Evolutionary conservation across 2,329 filamentous ascomycete genomes (phyloP), one percentile per base, ranked within the genome.

Genomic region (Aspergillus intermedius): DNA sequence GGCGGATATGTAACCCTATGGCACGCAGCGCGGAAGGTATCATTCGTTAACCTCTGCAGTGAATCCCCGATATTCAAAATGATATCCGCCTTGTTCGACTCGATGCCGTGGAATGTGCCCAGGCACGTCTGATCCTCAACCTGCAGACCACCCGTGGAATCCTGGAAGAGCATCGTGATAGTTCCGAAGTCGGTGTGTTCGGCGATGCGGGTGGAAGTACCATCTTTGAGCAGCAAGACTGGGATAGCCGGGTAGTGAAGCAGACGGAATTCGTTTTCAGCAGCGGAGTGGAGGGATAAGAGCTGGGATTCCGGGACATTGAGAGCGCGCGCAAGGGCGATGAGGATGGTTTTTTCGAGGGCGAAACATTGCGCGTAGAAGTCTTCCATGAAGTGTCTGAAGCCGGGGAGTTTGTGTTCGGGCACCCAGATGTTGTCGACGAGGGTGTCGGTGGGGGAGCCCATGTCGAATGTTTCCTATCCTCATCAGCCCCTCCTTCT

Each of bases 231-330:
- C 32, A 68, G 67, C 10, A 62, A 64, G 21, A 68, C 70, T 17
- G 71, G 63, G 4, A 77, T 66, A 1, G 72, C 64, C 0, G 77
- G 77, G 52, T 81, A 84, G 59, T 84, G 81, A 6, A 83, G 66
- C 19, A 84, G 63, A 1, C 81, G 74, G 21, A 83, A 68, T 51
- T 82, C 80, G 53, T 81, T 80, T 55, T 81, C 76, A 46, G 74
- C 70, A 1, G 74, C 74, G 48, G 69, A 72, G 62, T 82, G 79
- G 23, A 75, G 67, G 12, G 61, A 56, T 3, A 71, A 52, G 42
- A 77, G 62, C 47, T 68, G 67, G 23, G 64, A 64, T 19, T 74
- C 67, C 0, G 67, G 59, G 1, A 78, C 60, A 0, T 66, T 71
- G 21, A 79, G 56, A 3, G 75, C 74, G 3, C 70, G 50, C 5